Base-by-base conservation (phyloP, 805 yeast species). In the Lipomyces yamadae region DNA sequence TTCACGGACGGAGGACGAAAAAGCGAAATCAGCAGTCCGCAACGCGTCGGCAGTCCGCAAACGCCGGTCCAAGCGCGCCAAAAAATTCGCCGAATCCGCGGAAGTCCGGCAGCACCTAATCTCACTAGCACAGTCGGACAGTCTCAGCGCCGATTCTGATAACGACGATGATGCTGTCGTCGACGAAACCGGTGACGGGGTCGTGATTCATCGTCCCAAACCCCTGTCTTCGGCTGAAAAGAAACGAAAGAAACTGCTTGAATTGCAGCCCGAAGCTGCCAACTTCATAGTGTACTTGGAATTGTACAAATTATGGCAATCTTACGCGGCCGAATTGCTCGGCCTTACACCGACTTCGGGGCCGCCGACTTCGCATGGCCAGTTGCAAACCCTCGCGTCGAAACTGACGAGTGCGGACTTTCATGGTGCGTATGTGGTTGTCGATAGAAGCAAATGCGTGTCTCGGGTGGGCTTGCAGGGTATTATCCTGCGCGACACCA, bases 351-450 rank as follows among this genome's bases (percentile, higher is more conserved):
- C 30, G 6, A 10, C 55, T 5, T 29, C 55, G n/a, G n/a, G 33
- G 33, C 45, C 29, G 32, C 60, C 45, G 10, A 37, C 11, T 18
- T 33, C 64, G 30, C 45, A n/a, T 2, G 56, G 48, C 32, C 60
- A 67, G 8, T 10, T 64, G 2, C 67, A 66, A 29, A 65, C 62
- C 4, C 32, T 24, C 15, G 63, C 69, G n/a, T 50, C 64, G 7
- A 62, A 62, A 24, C 63, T 67, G 3, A 58, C 69, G 29, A 54
- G 65, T 2, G 71, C 71, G 24, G 71, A 68, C 48, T 45, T 63
- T 4, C 71, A 68, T 35, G 71, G 71, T 37, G 69, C 71, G 18
- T 63, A 15, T 15, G 39, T 66, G 18, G 11, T 15, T n/a, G 71
- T 67, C 10, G 18, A 18, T 3, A 48, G 68, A 24, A 35, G 60